Evolutionary conservation across 805 yeast genomes (phyloP), one percentile per base, ranked within the genome.

Genomic region (Suhomyces sp.): DNA sequence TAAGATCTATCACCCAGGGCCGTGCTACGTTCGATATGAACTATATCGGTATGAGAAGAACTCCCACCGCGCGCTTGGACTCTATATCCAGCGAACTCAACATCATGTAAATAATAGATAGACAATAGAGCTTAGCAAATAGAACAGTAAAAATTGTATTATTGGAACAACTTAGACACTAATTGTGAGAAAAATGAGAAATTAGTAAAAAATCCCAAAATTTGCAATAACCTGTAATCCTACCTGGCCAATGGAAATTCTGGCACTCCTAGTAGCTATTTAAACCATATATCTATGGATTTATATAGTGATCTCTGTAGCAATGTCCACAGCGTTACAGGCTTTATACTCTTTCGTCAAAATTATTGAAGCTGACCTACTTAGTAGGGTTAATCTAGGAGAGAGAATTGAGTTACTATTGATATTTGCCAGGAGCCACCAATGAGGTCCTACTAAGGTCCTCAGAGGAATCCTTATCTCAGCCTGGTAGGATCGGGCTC

Each of bases 1-100:
- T 94, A 44, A 72, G 98, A 60, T 85, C 94, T 35, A 72, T 91
- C 59, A 92, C 97, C 0, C 91, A 90, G 62, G 99, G 99, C 1
- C 77, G 96, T 43, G 96, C 92, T 2, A 80, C 84, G 2, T 91
- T 88, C 66, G 83, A 83, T 53, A 89, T 93, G 96, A 78, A 81
- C 12, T 87, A 85, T 57, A 67, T 75, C 39, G 88, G 90, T 2
- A 90, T 90, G 87, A 82, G 84, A 57, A 72, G 84, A 48, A 87
- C 86, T 0, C 71, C 83, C 2, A 68, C 71, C 8, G 87, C 85
- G 25, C 69, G 87, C 52, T 62, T 77, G 29, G 57, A 56, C 12
- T 46, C 50, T 15, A 61, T 64, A 9, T 47, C 55, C 20, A 50
- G 53, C 24, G 65, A 61, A 12, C 52, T 54, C 47, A 49, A 41